Evolutionary conservation across 176 grass and related monocot genomes (phyloP), one percentile per base, ranked within the genome.

Genomic region (Microstegium vimineum): DNA sequence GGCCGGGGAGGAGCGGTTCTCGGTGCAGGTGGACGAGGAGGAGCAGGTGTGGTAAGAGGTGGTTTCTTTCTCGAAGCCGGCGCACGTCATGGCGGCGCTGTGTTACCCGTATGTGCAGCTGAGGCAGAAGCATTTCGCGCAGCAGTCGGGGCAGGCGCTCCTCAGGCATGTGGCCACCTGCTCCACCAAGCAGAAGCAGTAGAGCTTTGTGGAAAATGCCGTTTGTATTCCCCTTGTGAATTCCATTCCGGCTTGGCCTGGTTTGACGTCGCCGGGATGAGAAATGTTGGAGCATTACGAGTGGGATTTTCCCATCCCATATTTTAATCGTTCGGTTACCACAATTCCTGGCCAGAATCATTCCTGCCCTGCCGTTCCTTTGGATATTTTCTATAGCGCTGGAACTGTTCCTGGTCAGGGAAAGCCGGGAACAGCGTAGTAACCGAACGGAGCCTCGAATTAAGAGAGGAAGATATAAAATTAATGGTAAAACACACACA

Each of bases 1-100:
- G 94, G 95, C 92, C 34, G 92, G 95, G 3, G 92, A 94, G 73
- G 92, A 94, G 84, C 82, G 90, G 45, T 98, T 98, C 71, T 98
- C 88, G 47, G 67, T 98, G 71, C 40, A 91, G 61, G 64, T 85
- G 75, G 95, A 94, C 57, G 78, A 89, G 65, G 89, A 93, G 15
- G 92, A 90, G 15, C 57, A 81, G 11, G 92, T 98, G 70, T 98
- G 92, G 92, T 98, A 94, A 57, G 88, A 98, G 81, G 91, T 94
- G 34, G 10, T 86, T 32, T 94, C 95, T 69, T 92, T 94, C 69
- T 94, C 95, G 2, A 97, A 92, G 76, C 92, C 95, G 22, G 92
- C 95, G 0, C 95, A 97, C 42, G 3, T 82, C 43, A 49, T 97
- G 25, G 85, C 95, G 4, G 31, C 64, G 23, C 54, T 94, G 1